Evolutionary conservation across 1,284 basidiomycete genomes (phyloP), one percentile per base, ranked within the genome.

Genomic region (Cutaneotrichosporon daszewskae): DNA sequence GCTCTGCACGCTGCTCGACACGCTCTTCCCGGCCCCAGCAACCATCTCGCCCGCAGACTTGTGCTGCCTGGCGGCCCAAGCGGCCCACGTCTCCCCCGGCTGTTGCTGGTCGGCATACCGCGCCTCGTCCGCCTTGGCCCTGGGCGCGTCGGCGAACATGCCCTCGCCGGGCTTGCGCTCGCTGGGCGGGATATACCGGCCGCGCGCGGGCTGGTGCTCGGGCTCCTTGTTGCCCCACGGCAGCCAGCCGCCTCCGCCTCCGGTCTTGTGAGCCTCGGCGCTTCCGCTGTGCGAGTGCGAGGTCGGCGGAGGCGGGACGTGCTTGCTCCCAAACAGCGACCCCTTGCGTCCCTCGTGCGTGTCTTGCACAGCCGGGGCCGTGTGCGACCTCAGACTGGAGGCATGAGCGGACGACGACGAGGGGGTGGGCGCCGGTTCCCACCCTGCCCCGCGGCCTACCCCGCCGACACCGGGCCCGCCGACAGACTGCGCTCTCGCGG

Each of bases 131-230:
- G n/a, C 6, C 39, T 37, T 18, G 26, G 23, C 28, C 38, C 17
- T 19, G 22, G 26, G 4, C 28, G 28, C 13, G 33, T 23, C 23
- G 35, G 35, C 14, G 22, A 22, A 32, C 41, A 40, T 40, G 17
- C 19, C 28, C 29, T 37, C 28, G 24, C 29, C 41, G 11, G 42
- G 32, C 34, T 24, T 18, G 32, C 50, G 50, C 37, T 52, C 40
- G 14, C 40, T 43, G 4, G 50, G 50, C 18, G 49, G 49, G 7
- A 47, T 42, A 33, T 51, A 51, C 25, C 13, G 14, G 9, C 28
- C 28, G 13, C 28, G 8, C 28, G 28, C 5, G 26, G 26, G 26
- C 26, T 27, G 28, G 16, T 31, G 28, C 28, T 31, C 13, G 13
- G 28, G 28, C 8, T 31, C 28, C 14, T 31, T 31, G 7, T 11